Evolutionary conservation across 495 filamentous ascomycete species (phyloP).

Genomic region (Apodospora peruviana): DNA sequence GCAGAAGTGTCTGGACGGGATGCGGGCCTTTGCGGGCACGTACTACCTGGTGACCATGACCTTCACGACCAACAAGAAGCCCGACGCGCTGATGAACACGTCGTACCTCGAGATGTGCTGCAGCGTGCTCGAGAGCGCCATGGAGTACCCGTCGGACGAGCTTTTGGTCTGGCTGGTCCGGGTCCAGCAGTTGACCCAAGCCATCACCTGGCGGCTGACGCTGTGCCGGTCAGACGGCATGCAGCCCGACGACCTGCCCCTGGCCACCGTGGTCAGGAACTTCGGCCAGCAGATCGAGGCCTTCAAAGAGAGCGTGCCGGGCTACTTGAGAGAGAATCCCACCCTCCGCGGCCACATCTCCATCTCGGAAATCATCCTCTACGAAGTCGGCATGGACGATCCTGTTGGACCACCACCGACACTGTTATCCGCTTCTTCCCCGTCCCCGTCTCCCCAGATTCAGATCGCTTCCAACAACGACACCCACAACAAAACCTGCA

Average conservation of each 20-base stretch:
- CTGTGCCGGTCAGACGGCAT: slow-evolving; percentile 5
- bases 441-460: background rate
- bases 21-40: slow-evolving; percentile 25
- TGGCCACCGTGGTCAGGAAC: slow-evolving; percentile 14
- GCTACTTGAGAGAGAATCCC: slow-evolving; percentile 11
- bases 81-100: slow-evolving; percentile 25
- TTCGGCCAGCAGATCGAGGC: slow-evolving; percentile 17
- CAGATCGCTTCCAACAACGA: background rate
- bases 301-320: slow-evolving; percentile 13
- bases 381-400: no score
- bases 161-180: slow-evolving; percentile 22
- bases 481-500: background rate
- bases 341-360: slow-evolving; percentile 19
- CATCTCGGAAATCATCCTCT: slow-evolving; percentile 24
- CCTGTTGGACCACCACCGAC: no score
- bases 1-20: slow-evolving; percentile 17
- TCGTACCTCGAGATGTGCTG: slow-evolving; percentile 19
- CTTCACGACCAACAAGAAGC: slow-evolving; percentile 28
- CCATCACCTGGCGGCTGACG: slow-evolving; percentile 17
- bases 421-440: background rate
- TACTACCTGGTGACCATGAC: slow-evolving; percentile 20
- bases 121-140: slow-evolving; percentile 12
- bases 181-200: slow-evolving; percentile 23
- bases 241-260: slow-evolving; percentile 7
- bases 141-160: slow-evolving; percentile 19